phyloP scores from a whole-genome alignment of 345 rosid genomes.

The Brassica napus region DNA sequence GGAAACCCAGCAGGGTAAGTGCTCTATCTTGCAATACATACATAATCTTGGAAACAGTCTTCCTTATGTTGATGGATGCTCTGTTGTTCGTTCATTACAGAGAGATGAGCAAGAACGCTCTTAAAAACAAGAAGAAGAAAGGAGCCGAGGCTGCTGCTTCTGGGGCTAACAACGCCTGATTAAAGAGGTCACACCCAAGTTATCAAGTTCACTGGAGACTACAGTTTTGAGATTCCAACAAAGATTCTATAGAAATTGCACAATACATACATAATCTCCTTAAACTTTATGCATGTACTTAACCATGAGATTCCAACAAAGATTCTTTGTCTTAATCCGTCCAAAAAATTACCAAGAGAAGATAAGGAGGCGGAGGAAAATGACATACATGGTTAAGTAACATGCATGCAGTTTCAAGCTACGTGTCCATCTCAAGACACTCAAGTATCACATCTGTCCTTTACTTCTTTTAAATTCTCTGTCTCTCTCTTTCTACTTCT shows the following conservation, averaged over 20 bases:
- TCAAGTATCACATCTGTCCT: slow-evolving; percentile 35
- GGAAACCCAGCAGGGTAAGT: slow-evolving; percentile 65
- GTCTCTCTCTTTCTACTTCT: slow-evolving; percentile 5
- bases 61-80: slow-evolving; percentile 7
- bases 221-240: slow-evolving; percentile 25
- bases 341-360: background rate
- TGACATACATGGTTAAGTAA: slow-evolving; percentile 16
- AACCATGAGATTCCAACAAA: slow-evolving; percentile 10
- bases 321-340: background rate
- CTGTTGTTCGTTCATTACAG: slow-evolving; percentile 32
- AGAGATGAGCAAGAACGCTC: slow-evolving; percentile 85
- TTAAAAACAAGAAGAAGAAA: slow-evolving; percentile 88
- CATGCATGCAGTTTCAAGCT: slow-evolving; percentile 33
- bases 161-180: slow-evolving; percentile 28
- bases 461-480: slow-evolving; percentile 31
- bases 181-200: background rate
- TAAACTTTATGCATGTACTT: too few relatives aligned
- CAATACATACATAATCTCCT: background rate
- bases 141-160: slow-evolving; percentile 51
- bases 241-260: slow-evolving; percentile 7
- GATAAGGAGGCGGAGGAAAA: slow-evolving; percentile 2
- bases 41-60: background rate
- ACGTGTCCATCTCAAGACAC: slow-evolving; percentile 36
- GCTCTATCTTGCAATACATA: background rate
- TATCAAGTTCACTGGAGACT: background rate